phyloP scores from a whole-genome alignment of 805 yeast genomes.

The Wickerhamiella dianesei region DNA sequence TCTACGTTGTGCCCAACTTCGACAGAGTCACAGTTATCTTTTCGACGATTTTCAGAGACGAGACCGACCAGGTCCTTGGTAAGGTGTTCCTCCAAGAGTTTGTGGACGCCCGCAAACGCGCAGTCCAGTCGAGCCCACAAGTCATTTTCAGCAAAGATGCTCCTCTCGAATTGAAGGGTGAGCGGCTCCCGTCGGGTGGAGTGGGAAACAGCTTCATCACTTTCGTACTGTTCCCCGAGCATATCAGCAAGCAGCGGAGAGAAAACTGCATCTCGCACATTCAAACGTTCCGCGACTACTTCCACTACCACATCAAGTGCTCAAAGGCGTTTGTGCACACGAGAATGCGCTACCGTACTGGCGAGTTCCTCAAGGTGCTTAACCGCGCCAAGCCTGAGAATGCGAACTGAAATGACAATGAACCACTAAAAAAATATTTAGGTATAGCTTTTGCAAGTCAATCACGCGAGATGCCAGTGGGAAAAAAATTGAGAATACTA shows the following conservation, averaged over 20 bases:
- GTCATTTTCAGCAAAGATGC: constrained; percentile 83
- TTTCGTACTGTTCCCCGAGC: constrained; percentile 38
- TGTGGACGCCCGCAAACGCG: constrained; percentile 88
- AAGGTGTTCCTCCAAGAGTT: constrained; percentile 43
- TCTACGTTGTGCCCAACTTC: constrained; percentile 78
- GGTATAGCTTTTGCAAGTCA: not conserved
- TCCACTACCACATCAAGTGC: constrained; percentile 97
- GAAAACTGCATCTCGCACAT: constrained; percentile 86
- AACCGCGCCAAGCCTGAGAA: constrained; percentile 95
- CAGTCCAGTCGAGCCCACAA: constrained; percentile 97
- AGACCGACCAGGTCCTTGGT: constrained; percentile 62
- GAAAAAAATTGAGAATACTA: not conserved
- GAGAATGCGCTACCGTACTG: constrained; percentile 92
- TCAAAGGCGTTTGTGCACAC: constrained; percentile 97
- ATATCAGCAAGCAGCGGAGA: constrained; percentile 54
- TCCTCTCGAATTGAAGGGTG: constrained; percentile 68
- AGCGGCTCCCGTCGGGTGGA: constrained; percentile 6
- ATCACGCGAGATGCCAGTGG: not conserved
- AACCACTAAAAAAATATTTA: not conserved
- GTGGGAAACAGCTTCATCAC: constrained; percentile 33
- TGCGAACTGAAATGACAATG: constrained; percentile 33
- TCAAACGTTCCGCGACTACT: constrained; percentile 85
- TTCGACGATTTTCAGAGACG: constrained; percentile 89
- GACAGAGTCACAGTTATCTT: constrained; percentile 96
- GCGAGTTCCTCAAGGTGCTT: constrained; percentile 84